Evolutionary conservation across 1,139 yeast genomes (phyloP).

Genomic region (Debaryomyces udenii): DNA sequence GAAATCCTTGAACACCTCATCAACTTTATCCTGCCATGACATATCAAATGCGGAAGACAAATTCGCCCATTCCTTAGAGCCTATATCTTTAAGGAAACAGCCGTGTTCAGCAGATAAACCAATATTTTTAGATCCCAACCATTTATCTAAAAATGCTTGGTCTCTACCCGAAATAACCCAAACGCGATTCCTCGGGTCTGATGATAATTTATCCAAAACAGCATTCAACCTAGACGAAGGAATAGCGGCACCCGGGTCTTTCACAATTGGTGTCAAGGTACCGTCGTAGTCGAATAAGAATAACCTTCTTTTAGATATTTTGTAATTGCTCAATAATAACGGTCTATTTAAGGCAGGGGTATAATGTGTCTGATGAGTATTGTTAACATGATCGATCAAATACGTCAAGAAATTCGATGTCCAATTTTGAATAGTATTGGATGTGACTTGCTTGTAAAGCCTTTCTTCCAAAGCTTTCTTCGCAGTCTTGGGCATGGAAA

Average conservation of each 20-base stretch:
- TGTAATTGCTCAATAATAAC: conserved; percentile 59
- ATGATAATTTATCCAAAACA: conserved; percentile 61
- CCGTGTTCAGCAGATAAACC: conserved; percentile 98
- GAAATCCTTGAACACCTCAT: conserved; percentile 68
- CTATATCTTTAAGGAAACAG: conserved; percentile 81
- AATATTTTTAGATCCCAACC: conserved; percentile 75
- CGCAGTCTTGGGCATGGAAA: conserved; percentile 50
- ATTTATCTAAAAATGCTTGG: conserved; percentile 82
- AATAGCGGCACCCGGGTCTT: conserved; percentile 97
- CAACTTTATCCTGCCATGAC: conserved; percentile 90
- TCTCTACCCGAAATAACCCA: conserved; percentile 98
- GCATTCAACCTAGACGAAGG: conserved; percentile 76
- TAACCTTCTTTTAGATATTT: conserved; percentile 64
- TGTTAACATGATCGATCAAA: conserved; percentile 53
- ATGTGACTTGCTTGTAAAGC: conserved; percentile 64
- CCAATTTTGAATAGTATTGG: conserved; percentile 84
- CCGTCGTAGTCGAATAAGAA: conserved; percentile 97
- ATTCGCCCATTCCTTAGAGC: conserved; percentile 72
- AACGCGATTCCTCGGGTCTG: conserved; percentile 81
- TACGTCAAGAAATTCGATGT: conserved; percentile 62
- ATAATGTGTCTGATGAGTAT: conserved; percentile 51
- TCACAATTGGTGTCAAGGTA: conserved; percentile 91
- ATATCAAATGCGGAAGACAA: conserved; percentile 82
- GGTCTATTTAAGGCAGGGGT: conserved; percentile 90
- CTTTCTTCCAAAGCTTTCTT: conserved; percentile 49